Base-by-base conservation (phyloP, 495 filamentous ascomycete genomes). In the Xylaria scruposa region DNA sequence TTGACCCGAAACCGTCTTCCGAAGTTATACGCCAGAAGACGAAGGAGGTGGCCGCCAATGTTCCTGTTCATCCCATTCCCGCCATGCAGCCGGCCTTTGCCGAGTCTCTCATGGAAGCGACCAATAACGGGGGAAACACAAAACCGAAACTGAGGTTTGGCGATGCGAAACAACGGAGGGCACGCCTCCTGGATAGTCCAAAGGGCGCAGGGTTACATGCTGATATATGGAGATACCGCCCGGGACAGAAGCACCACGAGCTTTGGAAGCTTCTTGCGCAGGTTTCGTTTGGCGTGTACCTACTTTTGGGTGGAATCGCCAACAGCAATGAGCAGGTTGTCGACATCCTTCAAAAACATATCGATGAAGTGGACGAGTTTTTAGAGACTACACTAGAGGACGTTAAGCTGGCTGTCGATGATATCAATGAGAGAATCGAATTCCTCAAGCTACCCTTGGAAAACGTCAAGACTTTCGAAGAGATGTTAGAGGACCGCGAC, bases 311-410 rank as follows among this genome's bases (percentile, higher is more conserved):
- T 75, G 88, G 89, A 60, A 88, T 97, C 72, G 95, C 96, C 21
- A 97, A 94, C 81, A 95, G 93, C 70, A 91, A 98, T 51, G 85
- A 88, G 21, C 90, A 94, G 72, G 95, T 98, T 19, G 89, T 97
- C 74, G 90, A 88, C 58, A 98, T 98, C 60, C 88, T 99, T 58
- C 93, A 97, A 78, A 89, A 86, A 24, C 96, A 99, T 80, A 95
- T 99, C 58, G 90, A 97, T 78, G 97, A 98, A 78, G 86, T 98
- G 46, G 96, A 99, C 79, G 90, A 91, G 70, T 98, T 97, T 79
- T 81, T 98, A 15, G 92, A 96, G 75, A 88, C 90, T 44, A 94
- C 93, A 0, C 88, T 91, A 13, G 94, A 96, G 70, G 95, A 98
- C 79, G 92, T 98, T 63, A 88, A 91, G 36, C 82, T 94, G n/a